A percentile compares a stretch with the other conserved stretches of the same genome.
Evolutionary conservation across 2,329 filamentous ascomycete genomes (phyloP).

Genomic region (Epichloe festucae): DNA sequence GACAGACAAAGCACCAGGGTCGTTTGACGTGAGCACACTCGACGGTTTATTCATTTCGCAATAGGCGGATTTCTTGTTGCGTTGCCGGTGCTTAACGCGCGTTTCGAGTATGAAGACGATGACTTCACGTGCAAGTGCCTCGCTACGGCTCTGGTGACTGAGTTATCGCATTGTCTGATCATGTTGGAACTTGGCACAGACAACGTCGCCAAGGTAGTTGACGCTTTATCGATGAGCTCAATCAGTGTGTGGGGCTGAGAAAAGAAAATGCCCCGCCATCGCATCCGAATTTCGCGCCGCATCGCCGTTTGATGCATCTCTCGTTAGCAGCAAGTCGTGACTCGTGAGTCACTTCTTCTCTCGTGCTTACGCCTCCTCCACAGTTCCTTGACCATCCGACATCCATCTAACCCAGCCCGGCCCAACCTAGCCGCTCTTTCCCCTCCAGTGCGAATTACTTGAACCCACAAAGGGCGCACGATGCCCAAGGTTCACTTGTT

Average conservation of each 20-base stretch:
- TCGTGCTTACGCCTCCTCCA: background rate
- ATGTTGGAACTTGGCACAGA: too few species aligned
- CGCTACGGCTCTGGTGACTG: too few species aligned
- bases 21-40: slow-evolving; percentile 6
- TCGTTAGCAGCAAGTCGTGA: background rate
- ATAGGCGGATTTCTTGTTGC: background rate
- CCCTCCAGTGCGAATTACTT: too few species aligned
- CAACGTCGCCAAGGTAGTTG: too few species aligned
- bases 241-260: background rate
- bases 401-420: background rate
- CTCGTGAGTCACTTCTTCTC: background rate
- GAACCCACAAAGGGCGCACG: slow-evolving; percentile 13
- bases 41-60: slow-evolving; percentile 1
- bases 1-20: slow-evolving; percentile 15
- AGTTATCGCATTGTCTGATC: background rate
- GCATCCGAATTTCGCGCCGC: slow-evolving; percentile 7
- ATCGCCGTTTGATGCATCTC: background rate
- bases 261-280: slow-evolving; percentile 15
- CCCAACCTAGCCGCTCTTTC: too few species aligned
- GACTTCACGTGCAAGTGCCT: background rate
- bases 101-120: background rate
- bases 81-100: background rate
- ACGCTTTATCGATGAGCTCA: too few species aligned
- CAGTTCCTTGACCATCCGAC: background rate
- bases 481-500: slow-evolving; percentile 70